These are phyloP conservation scores for Hypomyces rosellus DNA, from an alignment of 2,329 filamentous ascomycete species.

Conservation along the genomic window DNA sequence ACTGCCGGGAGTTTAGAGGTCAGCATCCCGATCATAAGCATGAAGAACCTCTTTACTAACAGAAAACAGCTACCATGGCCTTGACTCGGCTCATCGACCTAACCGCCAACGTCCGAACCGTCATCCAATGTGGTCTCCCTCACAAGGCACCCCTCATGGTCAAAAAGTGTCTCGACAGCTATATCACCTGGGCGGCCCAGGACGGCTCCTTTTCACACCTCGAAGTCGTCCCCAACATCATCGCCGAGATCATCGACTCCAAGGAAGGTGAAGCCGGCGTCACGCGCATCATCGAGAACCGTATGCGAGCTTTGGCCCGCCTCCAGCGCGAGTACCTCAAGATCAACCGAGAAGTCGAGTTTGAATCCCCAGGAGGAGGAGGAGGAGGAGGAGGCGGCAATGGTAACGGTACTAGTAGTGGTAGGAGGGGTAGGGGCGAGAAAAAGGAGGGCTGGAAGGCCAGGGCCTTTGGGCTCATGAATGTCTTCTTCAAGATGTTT, in stretches of 20 bases:
- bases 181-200: constrained; percentile 35
- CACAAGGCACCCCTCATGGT: constrained; percentile 27
- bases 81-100: constrained; percentile 35
- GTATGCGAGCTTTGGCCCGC: constrained; percentile 30
- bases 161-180: constrained; percentile 28
- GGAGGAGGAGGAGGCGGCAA: constrained; percentile 13
- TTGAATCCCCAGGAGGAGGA: constrained; percentile 21
- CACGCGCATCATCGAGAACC: constrained; percentile 27
- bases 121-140: constrained; percentile 29
- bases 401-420: constrained; percentile 14
- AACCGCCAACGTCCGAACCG: constrained; percentile 28
- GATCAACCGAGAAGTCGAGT: constrained; percentile 20
- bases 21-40: too few relatives aligned
- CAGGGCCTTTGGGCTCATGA: not conserved
- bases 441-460: not conserved
- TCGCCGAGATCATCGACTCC: constrained; percentile 31
- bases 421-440: constrained; percentile 6
- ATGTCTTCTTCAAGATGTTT: not conserved
- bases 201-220: constrained; percentile 32
- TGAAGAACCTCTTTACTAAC: too few relatives aligned
- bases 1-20: constrained; percentile 33
- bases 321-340: constrained; percentile 32
- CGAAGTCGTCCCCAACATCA: constrained; percentile 32
- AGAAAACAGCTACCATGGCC: constrained; percentile 30
- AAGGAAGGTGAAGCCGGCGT: constrained; percentile 23